Base-by-base conservation (phyloP, 139 green algal species). In the Diplosphaera chodatii region DNA sequence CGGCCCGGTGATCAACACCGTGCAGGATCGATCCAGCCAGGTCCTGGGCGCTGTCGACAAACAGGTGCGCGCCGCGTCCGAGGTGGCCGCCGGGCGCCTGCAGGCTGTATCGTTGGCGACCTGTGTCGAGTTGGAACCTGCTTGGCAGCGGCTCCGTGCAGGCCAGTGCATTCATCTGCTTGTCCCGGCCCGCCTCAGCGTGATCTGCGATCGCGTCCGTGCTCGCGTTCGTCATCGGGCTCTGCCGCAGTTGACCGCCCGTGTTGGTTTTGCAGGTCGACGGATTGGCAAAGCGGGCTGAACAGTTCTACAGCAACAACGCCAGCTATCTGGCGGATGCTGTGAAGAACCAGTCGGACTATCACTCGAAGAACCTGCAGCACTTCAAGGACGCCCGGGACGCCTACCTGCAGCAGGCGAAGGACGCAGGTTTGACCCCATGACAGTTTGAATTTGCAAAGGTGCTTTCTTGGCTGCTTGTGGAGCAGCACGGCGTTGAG, bases 351-450 rank as follows among this genome's bases (percentile, higher is more conserved):
- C 80, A 85, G 70, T 68, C 68, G 63, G 31, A 81, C 48, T 77
- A 77, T 37, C 82, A 85, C 62, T 33, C 64, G 18, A 34, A 74
- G 28, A 83, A 87, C 68, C 40, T 86, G 62, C 66, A 83, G 41
- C 71, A 55, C 23, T 87, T 80, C 67, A 66, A 67, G 25, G 63
- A 69, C 59, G 77, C 80, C 0, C 64, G 74, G 30, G 80, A 86
- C 28, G 55, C 74, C 28, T 87, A 86, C 67, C 48, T 87, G 63
- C 77, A 84, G 71, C 75, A 77, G 66, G 63, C 85, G 15, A 80
- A 87, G 77, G 69, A 76, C 0, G 75, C 31, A 59, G 48, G 48
- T 59, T 23, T 3, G 16, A n/a, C 3, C 18, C 48, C 4, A 5
- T 18, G 13, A 10, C 18, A 59, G 13, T 59, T 59, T 59, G 10